Conservation (phyloP, 2,329 filamentous ascomycete species). For the Chrysoporthe austroafricana region DNA sequence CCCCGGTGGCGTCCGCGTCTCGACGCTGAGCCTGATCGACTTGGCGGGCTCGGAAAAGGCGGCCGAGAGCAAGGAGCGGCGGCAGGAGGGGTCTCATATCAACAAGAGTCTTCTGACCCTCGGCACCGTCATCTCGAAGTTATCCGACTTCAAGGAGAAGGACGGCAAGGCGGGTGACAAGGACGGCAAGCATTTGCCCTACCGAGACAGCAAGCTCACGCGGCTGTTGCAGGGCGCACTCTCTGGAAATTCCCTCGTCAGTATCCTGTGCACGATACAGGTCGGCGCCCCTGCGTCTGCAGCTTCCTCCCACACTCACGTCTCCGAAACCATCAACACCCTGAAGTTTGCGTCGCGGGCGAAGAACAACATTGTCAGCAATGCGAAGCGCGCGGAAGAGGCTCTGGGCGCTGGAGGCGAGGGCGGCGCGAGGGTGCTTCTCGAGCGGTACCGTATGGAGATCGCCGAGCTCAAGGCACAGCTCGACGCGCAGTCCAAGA, state of each 20-base stretch:
- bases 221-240: conserved; percentile 88
- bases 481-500: conserved; percentile 81
- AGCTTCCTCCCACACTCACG: conserved; percentile 74
- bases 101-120: conserved; percentile 97
- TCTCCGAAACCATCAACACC: conserved; percentile 89
- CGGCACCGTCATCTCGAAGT: conserved; percentile 88
- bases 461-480: conserved; percentile 81
- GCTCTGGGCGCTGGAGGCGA: conserved; percentile 81
- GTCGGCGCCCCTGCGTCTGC: conserved; percentile 76
- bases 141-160: conserved; percentile 83
- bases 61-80: conserved; percentile 90
- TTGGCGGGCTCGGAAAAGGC: conserved; percentile 95
- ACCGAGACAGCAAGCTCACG: conserved; percentile 96
- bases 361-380: conserved; percentile 97
- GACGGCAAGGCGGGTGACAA: conserved; percentile 73
- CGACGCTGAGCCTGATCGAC: conserved; percentile 93
- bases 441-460: conserved; percentile 93
- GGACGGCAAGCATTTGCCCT: conserved; percentile 90
- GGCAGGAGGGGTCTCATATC: conserved; percentile 95
- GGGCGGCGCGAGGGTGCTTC: conserved; percentile 80
- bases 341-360: conserved; percentile 95
- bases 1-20: conserved; percentile 92
- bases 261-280: conserved; percentile 95
- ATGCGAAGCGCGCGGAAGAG: conserved; percentile 93
- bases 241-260: conserved; percentile 91